Evolutionary conservation across 805 yeast genomes (phyloP).

Genomic region (Scheffersomyces amazonensis): DNA sequence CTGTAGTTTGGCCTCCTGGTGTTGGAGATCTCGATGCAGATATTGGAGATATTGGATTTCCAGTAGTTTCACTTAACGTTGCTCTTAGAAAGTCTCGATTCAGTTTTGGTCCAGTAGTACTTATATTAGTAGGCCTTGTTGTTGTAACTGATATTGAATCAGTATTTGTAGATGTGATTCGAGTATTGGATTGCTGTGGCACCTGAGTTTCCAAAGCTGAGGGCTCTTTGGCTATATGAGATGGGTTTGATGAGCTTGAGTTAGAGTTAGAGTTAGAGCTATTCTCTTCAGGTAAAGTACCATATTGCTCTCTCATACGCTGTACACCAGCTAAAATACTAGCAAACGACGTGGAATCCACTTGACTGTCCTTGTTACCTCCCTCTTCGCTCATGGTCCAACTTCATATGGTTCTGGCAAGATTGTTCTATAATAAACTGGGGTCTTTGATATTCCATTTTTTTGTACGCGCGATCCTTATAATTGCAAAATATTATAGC

Average conservation of each 20-base stretch:
- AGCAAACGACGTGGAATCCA: slow-evolving; percentile 62
- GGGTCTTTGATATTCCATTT: too few species aligned
- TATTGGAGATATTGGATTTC: background rate
- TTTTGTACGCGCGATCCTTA: too few species aligned
- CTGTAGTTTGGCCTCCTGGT: background rate
- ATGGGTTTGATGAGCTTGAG: background rate
- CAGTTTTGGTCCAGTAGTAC: background rate
- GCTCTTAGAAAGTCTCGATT: background rate
- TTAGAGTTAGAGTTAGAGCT: too few species aligned
- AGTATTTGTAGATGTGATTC: background rate
- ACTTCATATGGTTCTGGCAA: too few species aligned
- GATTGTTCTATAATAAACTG: too few species aligned
- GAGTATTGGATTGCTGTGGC: background rate
- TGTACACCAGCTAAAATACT: slow-evolving; percentile 70
- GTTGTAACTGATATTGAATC: background rate
- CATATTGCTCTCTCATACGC: slow-evolving; percentile 49
- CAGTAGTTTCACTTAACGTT: background rate
- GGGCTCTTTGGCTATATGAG: background rate
- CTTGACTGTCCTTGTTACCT: slow-evolving; percentile 4
- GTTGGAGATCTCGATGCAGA: background rate
- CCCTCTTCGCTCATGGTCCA: background rate
- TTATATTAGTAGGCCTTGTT: background rate
- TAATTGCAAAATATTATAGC: too few species aligned
- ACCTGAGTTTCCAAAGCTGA: background rate
- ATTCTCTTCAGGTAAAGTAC: slow-evolving; percentile 6